A percentile compares a stretch with the other conserved stretches of the same genome.
phyloP scores from a whole-genome alignment of 2,329 filamentous ascomycete species.

The Colletotrichum caudatum region DNA sequence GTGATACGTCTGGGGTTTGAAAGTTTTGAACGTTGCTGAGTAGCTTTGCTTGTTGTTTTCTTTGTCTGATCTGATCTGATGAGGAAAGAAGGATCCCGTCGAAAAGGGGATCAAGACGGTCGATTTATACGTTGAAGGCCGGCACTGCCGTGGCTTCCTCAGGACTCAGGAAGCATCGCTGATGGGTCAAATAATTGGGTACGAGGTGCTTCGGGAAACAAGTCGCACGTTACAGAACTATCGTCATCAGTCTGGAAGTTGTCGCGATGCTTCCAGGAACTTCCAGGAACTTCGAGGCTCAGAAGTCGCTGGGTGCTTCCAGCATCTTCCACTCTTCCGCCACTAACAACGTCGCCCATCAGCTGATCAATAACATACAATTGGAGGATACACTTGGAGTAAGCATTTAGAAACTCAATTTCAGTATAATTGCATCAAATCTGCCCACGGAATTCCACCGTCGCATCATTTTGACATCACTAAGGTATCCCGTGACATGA shows the following conservation, averaged over 20 bases:
- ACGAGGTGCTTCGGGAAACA: slow-evolving; percentile 39
- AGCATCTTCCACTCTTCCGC: slow-evolving; percentile 46
- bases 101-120: slow-evolving; percentile 38
- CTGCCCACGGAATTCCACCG: background rate
- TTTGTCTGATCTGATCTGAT: slow-evolving; percentile 47
- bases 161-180: slow-evolving; percentile 46
- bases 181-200: slow-evolving; percentile 14
- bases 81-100: slow-evolving; percentile 38
- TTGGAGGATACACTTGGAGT: no score
- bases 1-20: background rate
- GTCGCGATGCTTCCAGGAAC: slow-evolving; percentile 37
- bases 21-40: background rate
- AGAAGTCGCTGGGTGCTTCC: slow-evolving; percentile 45
- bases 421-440: accelerated
- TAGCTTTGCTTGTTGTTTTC: slow-evolving; percentile 42
- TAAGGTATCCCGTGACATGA: background rate
- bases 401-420: background rate
- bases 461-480: background rate
- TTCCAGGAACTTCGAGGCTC: slow-evolving; percentile 41
- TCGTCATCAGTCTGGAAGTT: slow-evolving; percentile 16
- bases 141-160: slow-evolving; percentile 43
- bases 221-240: slow-evolving; percentile 16
- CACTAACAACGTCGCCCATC: background rate
- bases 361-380: background rate
- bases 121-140: slow-evolving; percentile 49